Conservation (phyloP, 2,329 filamentous ascomycete genomes). For the Moelleriella libera region DNA sequence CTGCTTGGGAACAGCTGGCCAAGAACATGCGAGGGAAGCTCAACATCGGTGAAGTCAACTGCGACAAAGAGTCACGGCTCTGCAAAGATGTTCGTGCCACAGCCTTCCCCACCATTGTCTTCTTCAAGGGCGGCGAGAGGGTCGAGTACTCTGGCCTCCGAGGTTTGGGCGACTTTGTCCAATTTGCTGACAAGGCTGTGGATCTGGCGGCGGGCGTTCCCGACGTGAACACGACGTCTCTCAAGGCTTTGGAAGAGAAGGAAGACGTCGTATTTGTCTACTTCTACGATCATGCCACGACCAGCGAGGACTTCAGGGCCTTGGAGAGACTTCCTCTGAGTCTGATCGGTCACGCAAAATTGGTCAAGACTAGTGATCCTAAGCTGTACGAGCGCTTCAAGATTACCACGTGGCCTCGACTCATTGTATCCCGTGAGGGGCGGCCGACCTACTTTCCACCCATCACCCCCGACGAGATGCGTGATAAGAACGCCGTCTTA, state of each 20-base stretch:
- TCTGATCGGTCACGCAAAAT: conserved; percentile 78
- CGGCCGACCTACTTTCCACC: conserved; percentile 82
- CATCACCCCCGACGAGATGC: conserved; percentile 81
- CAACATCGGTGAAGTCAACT: conserved; percentile 94
- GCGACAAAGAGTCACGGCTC: conserved; percentile 70
- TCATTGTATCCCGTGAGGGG: conserved; percentile 79
- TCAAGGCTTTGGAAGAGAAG: conserved; percentile 75
- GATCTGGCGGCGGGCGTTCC: conserved; percentile 63
- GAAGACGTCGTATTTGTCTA: conserved; percentile 96
- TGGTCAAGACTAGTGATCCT: conserved; percentile 80
- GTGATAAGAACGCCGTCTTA: conserved; percentile 64
- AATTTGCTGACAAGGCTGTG: conserved; percentile 75
- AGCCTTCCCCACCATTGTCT: conserved; percentile 79
- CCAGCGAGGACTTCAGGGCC: conserved; percentile 78
- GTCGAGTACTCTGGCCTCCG: conserved; percentile 88
- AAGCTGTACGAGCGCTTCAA: conserved; percentile 72
- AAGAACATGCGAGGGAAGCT: conserved; percentile 82
- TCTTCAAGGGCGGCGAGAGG: conserved; percentile 83
- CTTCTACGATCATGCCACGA: conserved; percentile 94
- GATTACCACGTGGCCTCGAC: conserved; percentile 91
- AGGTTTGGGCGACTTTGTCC: conserved; percentile 78
- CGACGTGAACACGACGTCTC: conserved; percentile 63
- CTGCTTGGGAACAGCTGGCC: conserved; percentile 78
- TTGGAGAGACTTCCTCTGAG: conserved; percentile 76
- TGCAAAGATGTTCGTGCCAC: conserved; percentile 78